These are phyloP conservation scores for Polytolypa hystricis DNA, from an alignment of 2,329 filamentous ascomycete genomes.

Conservation along the genomic window DNA sequence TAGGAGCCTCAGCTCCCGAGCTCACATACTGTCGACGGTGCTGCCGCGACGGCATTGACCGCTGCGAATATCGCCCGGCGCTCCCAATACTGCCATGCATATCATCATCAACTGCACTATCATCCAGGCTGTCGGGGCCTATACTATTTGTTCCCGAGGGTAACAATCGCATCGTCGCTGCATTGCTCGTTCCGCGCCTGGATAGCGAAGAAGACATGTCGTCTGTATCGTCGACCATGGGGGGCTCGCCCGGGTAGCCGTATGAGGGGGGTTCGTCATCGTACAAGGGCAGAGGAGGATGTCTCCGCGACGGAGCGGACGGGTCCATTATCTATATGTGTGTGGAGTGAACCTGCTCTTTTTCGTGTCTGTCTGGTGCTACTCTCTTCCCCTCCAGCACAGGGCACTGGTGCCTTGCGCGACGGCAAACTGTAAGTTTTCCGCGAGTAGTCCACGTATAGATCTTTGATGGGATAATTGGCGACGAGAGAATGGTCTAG, in stretches of 20 bases:
- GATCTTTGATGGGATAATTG: too few species aligned
- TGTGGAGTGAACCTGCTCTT: too few species aligned
- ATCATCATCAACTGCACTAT: slow-evolving; percentile 7
- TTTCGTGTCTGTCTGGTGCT: too few species aligned
- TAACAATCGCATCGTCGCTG: slow-evolving; percentile 35
- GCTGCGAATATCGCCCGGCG: slow-evolving; percentile 4
- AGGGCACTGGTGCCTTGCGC: too few species aligned
- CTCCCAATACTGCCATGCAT: slow-evolving; percentile 5
- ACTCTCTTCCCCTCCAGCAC: too few species aligned
- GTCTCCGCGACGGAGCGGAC: slow-evolving; percentile 14
- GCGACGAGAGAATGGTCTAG: too few species aligned
- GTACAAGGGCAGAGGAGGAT: slow-evolving; percentile 24
- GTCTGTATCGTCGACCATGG: slow-evolving; percentile 21
- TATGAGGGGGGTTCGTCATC: slow-evolving; percentile 35
- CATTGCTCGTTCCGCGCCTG: slow-evolving; percentile 19
- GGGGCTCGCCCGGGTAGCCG: slow-evolving; percentile 21
- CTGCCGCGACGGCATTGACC: slow-evolving; percentile 5
- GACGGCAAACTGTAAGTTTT: too few species aligned
- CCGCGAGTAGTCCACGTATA: too few species aligned
- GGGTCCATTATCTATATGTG: slow-evolving; percentile 10
- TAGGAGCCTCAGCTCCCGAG: slow-evolving; percentile 5
- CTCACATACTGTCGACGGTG: slow-evolving; percentile 30
- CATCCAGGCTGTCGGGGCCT: slow-evolving; percentile 5
- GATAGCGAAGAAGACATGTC: slow-evolving; percentile 15
- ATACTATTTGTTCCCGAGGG: slow-evolving; percentile 19